Base-by-base conservation (phyloP, 2,329 filamentous ascomycete species). In the Monosporascus sp. region DNA sequence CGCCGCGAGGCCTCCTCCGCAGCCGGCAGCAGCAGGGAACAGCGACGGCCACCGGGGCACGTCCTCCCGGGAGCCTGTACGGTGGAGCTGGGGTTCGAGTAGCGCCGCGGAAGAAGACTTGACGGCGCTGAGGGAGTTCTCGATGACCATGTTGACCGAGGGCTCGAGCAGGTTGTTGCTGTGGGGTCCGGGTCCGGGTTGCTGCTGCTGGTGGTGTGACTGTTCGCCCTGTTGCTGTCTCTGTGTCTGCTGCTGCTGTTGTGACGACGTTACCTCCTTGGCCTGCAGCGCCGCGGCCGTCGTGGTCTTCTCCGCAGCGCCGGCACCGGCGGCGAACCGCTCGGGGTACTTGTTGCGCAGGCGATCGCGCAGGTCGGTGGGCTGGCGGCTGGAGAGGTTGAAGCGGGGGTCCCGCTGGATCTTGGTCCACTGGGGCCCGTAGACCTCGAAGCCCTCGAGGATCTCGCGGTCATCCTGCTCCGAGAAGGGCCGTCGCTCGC, bases 351-450 rank as follows among this genome's bases (percentile, higher is more conserved):
- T 85, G 67, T 86, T 87, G 44, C 83, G 77, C 35, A 85, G 75
- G 22, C 83, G 75, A 57, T 87, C 83, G 55, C 83, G 74, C 49
- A 87, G 65, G 61, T 87, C 83, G 0, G 83, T 87, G 1, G 83
- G 82, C 57, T 84, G 80, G 45, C 83, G 73, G 54, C 66, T 79
- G 5, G 78, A 75, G n/a, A 87, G 70, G 54, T 82, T 73, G 65
- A 82, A 84, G 27, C 72, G 72, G 15, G 77, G 67, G 55, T 87
- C 82, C 37, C 82, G 75, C 62, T 84, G 82, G 20, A 87, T 87
- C 64, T 79, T 82, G 49, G 82, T 84, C 83, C 84, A 87, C 8
- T 81, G 77, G 8, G 83, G 80, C 0, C 83, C 83, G 62, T 85
- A 84, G 4, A 75, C 63, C 39, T 81, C 71, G 38, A 85, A 77